A percentile compares a stretch with the other conserved stretches of the same genome.
Conservation (phyloP, 768 basidiomycete genomes). For the Ramaria rubella region DNA sequence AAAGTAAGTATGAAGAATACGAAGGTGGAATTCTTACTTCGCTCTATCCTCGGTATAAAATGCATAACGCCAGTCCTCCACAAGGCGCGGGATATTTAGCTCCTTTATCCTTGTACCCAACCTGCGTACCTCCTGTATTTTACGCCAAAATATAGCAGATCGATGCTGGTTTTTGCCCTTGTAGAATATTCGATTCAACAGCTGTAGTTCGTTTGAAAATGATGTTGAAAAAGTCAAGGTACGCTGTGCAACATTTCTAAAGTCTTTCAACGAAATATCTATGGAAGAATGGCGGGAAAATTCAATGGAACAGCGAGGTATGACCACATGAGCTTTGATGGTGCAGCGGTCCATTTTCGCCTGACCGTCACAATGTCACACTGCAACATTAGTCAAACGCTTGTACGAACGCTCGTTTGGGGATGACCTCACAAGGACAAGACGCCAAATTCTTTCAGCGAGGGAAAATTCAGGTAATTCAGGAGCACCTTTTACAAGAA, state of each 20-base stretch:
- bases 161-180: conserved; percentile 78
- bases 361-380: conserved; percentile 1
- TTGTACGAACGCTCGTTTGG: neutral
- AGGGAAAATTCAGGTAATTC: conserved; percentile 82
- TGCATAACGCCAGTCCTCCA: conserved; percentile 38
- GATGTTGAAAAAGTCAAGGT: conserved; percentile 17
- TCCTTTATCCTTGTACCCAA: conserved; percentile 34
- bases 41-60: conserved; percentile 40
- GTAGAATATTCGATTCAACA: conserved; percentile 66
- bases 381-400: neutral
- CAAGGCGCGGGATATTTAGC: conserved; percentile 24
- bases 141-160: conserved; percentile 62
- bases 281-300: conserved; percentile 24
- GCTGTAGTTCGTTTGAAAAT: conserved; percentile 45
- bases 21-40: conserved; percentile 29
- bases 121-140: conserved; percentile 53
- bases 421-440: conserved; percentile 41
- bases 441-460: conserved; percentile 90
- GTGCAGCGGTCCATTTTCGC: neutral
- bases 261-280: conserved; percentile 20
- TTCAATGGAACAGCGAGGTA: conserved; percentile 12
- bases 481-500: conserved; percentile 4
- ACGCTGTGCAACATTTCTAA: conserved; percentile 16
- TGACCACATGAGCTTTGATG: neutral
- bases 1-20: neutral